Evolutionary conservation across 2,329 filamentous ascomycete species (phyloP).

Genomic region (Zasmidium cellare): DNA sequence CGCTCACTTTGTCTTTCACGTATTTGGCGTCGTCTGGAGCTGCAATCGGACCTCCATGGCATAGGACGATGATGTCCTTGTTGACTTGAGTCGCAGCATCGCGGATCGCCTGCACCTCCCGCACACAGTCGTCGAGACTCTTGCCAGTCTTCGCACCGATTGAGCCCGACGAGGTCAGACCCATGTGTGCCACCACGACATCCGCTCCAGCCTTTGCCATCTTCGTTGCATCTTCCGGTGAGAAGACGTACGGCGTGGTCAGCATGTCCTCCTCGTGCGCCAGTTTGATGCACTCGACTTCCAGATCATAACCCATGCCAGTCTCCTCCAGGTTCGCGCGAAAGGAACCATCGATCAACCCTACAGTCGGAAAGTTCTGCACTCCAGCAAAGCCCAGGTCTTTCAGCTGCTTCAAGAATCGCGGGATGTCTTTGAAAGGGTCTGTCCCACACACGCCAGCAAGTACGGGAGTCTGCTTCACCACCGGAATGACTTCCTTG

Average conservation of each 20-base stretch:
- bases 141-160: constrained; percentile 65
- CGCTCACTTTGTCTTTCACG: constrained; percentile 60
- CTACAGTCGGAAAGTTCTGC: constrained; percentile 72
- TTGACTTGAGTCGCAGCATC: constrained; percentile 60
- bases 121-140: constrained; percentile 64
- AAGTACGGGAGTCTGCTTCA: constrained; percentile 64
- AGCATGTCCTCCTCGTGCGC: constrained; percentile 62
- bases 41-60: constrained; percentile 69
- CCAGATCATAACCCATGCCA: constrained; percentile 66
- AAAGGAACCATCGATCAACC: constrained; percentile 68
- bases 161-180: constrained; percentile 63
- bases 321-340: constrained; percentile 69
- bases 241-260: constrained; percentile 71
- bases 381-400: constrained; percentile 63
- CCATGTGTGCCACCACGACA: constrained; percentile 68
- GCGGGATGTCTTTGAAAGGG: constrained; percentile 63
- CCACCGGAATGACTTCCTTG: constrained; percentile 65
- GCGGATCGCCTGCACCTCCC: constrained; percentile 62
- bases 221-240: constrained; percentile 57
- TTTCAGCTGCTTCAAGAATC: constrained; percentile 61
- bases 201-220: constrained; percentile 69
- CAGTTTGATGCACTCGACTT: constrained; percentile 66
- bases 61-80: constrained; percentile 63
- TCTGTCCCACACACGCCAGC: constrained; percentile 72
- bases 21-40: constrained; percentile 63